Conservation (phyloP, 805 yeast genomes). For the Kregervanrija pseudodelftensis region DNA sequence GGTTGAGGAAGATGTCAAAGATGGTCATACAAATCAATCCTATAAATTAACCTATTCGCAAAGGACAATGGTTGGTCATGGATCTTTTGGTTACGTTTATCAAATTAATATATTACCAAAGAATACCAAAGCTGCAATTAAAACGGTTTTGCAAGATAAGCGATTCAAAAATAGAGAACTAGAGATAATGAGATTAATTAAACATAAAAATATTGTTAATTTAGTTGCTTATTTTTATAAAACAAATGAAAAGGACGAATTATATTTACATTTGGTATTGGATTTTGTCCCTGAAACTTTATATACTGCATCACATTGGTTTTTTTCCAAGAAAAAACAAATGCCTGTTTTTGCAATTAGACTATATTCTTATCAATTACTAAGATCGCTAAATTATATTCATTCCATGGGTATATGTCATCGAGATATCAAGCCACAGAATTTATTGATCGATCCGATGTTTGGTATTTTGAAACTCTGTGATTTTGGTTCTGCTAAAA, state of each 20-base stretch:
- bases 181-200: constrained; percentile 87
- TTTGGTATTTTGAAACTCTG: constrained; percentile 84
- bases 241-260: constrained; percentile 54
- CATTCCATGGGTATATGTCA: constrained; percentile 79
- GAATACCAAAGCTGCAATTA: constrained; percentile 82
- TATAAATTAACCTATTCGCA: constrained; percentile 68
- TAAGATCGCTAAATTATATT: constrained; percentile 73
- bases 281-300: constrained; percentile 96
- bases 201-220: constrained; percentile 83
- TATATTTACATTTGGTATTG: constrained; percentile 80
- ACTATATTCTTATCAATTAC: constrained; percentile 70
- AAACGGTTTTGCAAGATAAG: constrained; percentile 92
- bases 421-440: constrained; percentile 89
- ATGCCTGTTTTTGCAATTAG: constrained; percentile 92
- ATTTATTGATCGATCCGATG: constrained; percentile 77
- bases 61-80: constrained; percentile 92
- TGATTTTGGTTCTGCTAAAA: constrained; percentile 95
- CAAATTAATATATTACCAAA: constrained; percentile 73
- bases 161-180: constrained; percentile 91
- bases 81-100: constrained; percentile 98
- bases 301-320: constrained; percentile 84
- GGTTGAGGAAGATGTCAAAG: constrained; percentile 60
- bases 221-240: constrained; percentile 82
- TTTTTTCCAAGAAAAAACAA: constrained; percentile 58
- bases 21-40: constrained; percentile 61